These are phyloP conservation scores for Yarrowia hollandica DNA, from an alignment of 805 yeast genomes.

Conservation along the genomic window DNA sequence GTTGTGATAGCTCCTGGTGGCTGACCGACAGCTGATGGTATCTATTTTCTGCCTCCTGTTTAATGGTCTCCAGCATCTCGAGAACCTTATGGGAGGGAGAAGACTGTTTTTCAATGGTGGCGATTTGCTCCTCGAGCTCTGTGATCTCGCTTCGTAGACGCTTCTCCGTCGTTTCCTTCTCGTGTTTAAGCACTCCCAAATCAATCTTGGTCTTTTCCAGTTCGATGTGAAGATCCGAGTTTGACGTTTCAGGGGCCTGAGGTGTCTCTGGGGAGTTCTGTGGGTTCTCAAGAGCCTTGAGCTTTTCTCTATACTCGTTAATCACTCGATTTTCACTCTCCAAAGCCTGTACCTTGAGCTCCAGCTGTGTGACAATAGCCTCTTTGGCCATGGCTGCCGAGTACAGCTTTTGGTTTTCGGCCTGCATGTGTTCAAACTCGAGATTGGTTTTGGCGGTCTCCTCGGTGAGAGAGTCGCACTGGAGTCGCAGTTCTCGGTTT, in stretches of 20 bases:
- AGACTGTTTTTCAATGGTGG: conserved; percentile 30
- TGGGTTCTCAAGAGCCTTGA: not conserved
- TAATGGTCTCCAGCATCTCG: conserved; percentile 32
- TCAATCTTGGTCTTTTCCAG: conserved; percentile 25
- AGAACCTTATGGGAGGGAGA: conserved; percentile 28
- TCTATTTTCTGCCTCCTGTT: conserved; percentile 32
- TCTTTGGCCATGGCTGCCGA: conserved; percentile 41
- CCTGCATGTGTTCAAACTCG: conserved; percentile 38
- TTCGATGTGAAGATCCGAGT: conserved; percentile 4
- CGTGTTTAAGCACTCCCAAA: conserved; percentile 29
- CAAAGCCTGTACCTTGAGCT: conserved; percentile 30
- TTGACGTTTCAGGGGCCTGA: conserved; percentile 25
- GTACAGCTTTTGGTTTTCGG: conserved; percentile 39
- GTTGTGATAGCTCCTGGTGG: conserved; percentile 37
- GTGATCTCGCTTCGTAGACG: conserved; percentile 30
- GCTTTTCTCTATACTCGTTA: conserved; percentile 12
- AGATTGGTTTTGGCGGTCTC: conserved; percentile 35
- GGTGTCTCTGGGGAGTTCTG: no score
- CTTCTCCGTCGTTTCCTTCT: conserved; percentile 29
- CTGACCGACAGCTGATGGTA: conserved; percentile 35
- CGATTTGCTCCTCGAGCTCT: conserved; percentile 31
- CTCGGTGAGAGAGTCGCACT: conserved; percentile 34
- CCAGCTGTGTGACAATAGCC: conserved; percentile 36
- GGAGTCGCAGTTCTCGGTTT: conserved; percentile 40
- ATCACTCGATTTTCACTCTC: conserved; percentile 2